Conservation (phyloP, 768 basidiomycete genomes). For the Boletus reticulatus region DNA sequence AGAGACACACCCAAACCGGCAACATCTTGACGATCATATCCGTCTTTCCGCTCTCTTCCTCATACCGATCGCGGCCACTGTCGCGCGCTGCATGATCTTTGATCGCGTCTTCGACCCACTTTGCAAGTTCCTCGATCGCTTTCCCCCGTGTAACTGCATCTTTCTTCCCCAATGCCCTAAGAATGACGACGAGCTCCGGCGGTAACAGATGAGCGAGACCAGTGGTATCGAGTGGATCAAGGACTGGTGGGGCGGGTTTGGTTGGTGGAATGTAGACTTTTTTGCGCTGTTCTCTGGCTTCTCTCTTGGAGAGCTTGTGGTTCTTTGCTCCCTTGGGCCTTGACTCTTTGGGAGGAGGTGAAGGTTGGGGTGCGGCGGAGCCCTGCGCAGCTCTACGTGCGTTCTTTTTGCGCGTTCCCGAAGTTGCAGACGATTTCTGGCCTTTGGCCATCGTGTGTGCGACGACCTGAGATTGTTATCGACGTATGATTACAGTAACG, state of each 20-base stretch:
- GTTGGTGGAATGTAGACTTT: conserved; percentile 88
- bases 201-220: conserved; percentile 75
- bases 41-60: conserved; percentile 17
- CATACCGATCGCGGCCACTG: conserved; percentile 6
- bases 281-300: conserved; percentile 68
- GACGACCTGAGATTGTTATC: not conserved
- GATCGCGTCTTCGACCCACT: conserved; percentile 59
- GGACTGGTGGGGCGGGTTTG: conserved; percentile 69
- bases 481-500: conserved; percentile 2
- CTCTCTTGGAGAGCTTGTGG: conserved; percentile 40
- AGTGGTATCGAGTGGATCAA: conserved; percentile 84
- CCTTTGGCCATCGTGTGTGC: conserved; percentile 39
- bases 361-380: conserved; percentile 30
- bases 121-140: conserved; percentile 79
- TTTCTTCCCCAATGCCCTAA: conserved; percentile 85
- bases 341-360: conserved; percentile 37
- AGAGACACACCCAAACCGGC: conserved; percentile 82
- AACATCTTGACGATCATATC: conserved; percentile 54
- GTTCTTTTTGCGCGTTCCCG: conserved; percentile 92
- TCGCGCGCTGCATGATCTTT: conserved; percentile 42
- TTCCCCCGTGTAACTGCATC: conserved; percentile 79
- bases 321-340: conserved; percentile 51
- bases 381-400: conserved; percentile 62
- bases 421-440: conserved; percentile 75
- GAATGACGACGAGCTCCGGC: conserved; percentile 77